phyloP scores from a whole-genome alignment of 2,329 filamentous ascomycete genomes.

The Aspergillus luchuensis region DNA sequence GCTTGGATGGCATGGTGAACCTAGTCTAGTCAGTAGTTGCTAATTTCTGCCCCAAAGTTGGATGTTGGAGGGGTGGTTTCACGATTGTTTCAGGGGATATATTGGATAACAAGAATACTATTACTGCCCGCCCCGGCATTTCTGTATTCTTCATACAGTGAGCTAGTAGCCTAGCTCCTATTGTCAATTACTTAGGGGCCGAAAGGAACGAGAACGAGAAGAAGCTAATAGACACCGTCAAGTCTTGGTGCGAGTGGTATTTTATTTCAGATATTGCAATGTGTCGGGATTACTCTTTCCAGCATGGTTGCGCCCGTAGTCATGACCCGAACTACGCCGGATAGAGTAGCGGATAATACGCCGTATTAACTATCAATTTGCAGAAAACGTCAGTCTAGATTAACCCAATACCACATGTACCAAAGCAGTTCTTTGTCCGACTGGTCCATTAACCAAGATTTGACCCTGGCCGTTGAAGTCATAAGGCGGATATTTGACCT shows the following conservation, averaged over 20 bases:
- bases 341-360: not conserved
- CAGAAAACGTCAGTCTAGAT: not conserved
- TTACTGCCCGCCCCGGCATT: not conserved
- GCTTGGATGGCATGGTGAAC: not conserved
- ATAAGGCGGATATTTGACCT: constrained; percentile 4
- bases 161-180: too few relatives aligned
- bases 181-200: not conserved
- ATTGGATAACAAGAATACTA: not conserved
- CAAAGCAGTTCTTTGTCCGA: not conserved
- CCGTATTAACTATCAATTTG: not conserved
- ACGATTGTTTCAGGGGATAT: constrained; percentile 3
- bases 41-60: not conserved
- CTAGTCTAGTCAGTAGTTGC: too few relatives aligned
- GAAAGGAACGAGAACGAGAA: not conserved
- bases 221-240: not conserved
- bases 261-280: too few relatives aligned
- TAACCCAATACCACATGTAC: not conserved
- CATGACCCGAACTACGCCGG: not conserved
- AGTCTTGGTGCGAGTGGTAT: too few relatives aligned
- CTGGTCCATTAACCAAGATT: not conserved
- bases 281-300: too few relatives aligned
- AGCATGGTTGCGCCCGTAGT: constrained; percentile 2
- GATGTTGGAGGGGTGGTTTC: not conserved
- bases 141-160: too few relatives aligned
- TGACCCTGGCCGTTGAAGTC: not conserved